Conservation (phyloP, 305 asterid species). For the Coffea humblotiana region DNA sequence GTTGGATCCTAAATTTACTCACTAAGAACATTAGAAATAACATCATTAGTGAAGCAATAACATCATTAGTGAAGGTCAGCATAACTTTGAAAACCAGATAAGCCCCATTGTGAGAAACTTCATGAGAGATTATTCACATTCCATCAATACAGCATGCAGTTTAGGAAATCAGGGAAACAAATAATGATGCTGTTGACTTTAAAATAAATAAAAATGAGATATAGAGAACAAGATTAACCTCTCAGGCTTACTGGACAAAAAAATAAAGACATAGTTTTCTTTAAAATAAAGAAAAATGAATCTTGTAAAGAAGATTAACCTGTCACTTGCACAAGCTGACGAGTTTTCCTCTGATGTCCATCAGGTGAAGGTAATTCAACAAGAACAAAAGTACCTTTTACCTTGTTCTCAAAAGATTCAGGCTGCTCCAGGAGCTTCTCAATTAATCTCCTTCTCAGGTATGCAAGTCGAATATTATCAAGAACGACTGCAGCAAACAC, state of each 20-base stretch:
- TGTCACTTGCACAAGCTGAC: constrained; percentile 68
- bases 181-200: too few species aligned
- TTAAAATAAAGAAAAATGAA: neutral
- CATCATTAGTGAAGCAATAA: neutral
- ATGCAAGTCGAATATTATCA: constrained; percentile 68
- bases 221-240: too few species aligned
- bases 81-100: neutral
- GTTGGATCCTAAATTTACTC: neutral
- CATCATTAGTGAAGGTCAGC: neutral
- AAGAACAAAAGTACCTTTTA: constrained; percentile 65
- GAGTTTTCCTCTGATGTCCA: constrained; percentile 30
- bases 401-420: constrained; percentile 63
- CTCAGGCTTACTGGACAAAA: too few species aligned
- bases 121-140: neutral
- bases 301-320: constrained; percentile 42
- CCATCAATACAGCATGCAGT: neutral
- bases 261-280: neutral
- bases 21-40: neutral
- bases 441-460: constrained; percentile 60
- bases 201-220: too few species aligned
- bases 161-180: neutral
- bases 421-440: constrained; percentile 54
- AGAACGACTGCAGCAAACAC: constrained; percentile 51
- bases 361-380: constrained; percentile 44
- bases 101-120: neutral